Evolutionary conservation across 768 basidiomycete genomes (phyloP).

Genomic region (Agaricus subrufescens): DNA sequence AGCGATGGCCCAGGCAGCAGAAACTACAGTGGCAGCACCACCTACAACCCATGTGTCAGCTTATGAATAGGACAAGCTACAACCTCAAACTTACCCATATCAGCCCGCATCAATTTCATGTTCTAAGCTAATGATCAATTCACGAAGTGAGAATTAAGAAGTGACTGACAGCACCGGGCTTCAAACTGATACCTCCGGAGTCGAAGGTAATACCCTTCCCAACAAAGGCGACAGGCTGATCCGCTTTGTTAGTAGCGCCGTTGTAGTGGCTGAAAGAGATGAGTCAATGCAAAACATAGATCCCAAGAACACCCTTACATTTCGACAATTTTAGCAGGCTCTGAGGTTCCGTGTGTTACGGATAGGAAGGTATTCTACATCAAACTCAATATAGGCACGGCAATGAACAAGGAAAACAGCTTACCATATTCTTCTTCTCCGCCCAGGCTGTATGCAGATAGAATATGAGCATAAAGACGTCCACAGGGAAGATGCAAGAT

Average conservation of each 20-base stretch:
- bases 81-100: slow-evolving; percentile 60
- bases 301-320: slow-evolving; percentile 41
- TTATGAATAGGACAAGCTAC: not conserved
- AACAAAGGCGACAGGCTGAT: slow-evolving; percentile 66
- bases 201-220: slow-evolving; percentile 93
- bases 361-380: slow-evolving; percentile 80
- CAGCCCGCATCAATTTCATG: slow-evolving; percentile 84
- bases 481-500: not conserved
- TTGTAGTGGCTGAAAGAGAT: slow-evolving; percentile 64
- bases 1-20: slow-evolving; percentile 73
- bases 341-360: slow-evolving; percentile 74
- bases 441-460: slow-evolving; percentile 60
- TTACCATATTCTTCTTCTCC: slow-evolving; percentile 75
- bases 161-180: slow-evolving; percentile 57
- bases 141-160: not conserved
- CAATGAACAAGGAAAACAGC: not conserved
- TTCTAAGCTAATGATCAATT: slow-evolving; percentile 30
- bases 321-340: slow-evolving; percentile 86
- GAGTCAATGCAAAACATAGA: not conserved
- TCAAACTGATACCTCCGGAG: slow-evolving; percentile 83
- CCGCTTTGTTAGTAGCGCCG: slow-evolving; percentile 54
- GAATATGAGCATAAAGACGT: not conserved
- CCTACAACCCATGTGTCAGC: slow-evolving; percentile 28
- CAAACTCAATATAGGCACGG: not conserved
- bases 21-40: slow-evolving; percentile 76